phyloP scores from a whole-genome alignment of 306 rosid genomes.

The Inga laurina region DNA sequence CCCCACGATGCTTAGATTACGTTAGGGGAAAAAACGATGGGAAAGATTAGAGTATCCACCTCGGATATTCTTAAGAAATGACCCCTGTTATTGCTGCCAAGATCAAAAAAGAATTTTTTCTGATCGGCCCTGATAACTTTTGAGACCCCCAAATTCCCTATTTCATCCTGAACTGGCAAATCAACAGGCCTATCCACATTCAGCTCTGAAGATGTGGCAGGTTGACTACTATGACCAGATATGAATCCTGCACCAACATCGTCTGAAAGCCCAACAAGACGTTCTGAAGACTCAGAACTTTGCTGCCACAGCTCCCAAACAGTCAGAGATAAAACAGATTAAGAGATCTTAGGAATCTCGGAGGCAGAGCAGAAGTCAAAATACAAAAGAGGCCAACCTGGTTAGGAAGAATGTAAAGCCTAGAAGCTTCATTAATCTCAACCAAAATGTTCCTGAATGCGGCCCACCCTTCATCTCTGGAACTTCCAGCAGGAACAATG shows the following conservation, averaged over 20 bases:
- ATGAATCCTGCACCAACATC: constrained; percentile 99
- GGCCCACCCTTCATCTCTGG: constrained; percentile 97
- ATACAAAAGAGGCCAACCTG: constrained; percentile 62
- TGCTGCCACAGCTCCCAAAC: constrained; percentile 59
- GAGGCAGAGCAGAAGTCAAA: constrained; percentile 14
- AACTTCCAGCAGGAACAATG: constrained; percentile 97
- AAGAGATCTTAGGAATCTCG: constrained; percentile 19
- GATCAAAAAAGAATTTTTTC: constrained; percentile 94
- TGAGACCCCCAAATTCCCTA: constrained; percentile 85
- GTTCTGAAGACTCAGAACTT: constrained; percentile 88
- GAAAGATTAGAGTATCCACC: constrained; percentile 46
- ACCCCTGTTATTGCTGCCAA: constrained; percentile 96
- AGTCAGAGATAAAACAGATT: constrained; percentile 34
- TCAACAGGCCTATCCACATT: constrained; percentile 84
- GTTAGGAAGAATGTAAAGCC: constrained; percentile 90
- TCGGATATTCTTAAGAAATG: constrained; percentile 98
- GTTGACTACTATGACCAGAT: constrained; percentile 89
- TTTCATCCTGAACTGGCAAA: constrained; percentile 84
- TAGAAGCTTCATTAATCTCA: constrained; percentile 93
- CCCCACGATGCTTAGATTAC: too few species aligned
- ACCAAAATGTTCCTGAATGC: constrained; percentile 96
- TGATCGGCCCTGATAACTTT: constrained; percentile 98
- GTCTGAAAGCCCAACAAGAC: constrained; percentile 90
- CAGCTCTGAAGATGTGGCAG: constrained; percentile 80
- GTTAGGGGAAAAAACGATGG: background rate